Percentiles rank a stretch among this genome's conserved stretches.
Evolutionary conservation across 805 yeast species (phyloP).

Genomic region (Cyberlindnera euphorbiae): DNA sequence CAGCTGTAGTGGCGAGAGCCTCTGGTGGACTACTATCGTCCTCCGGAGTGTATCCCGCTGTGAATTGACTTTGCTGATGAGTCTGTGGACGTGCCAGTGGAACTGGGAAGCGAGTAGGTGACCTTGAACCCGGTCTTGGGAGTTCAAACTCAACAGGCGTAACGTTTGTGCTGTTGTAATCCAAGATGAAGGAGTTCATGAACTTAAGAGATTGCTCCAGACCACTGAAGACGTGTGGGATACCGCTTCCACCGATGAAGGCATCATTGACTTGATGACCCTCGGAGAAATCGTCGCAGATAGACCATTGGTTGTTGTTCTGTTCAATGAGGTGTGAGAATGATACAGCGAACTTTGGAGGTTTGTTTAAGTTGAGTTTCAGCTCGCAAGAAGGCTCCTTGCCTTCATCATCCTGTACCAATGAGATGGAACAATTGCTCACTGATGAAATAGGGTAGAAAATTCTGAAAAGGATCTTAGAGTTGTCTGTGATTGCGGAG

Average conservation of each 20-base stretch:
- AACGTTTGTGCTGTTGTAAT: conserved; percentile 34
- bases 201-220: conserved; percentile 44
- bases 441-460: conserved; percentile 65
- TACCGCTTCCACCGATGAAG: conserved; percentile 51
- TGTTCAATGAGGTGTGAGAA: conserved; percentile 51
- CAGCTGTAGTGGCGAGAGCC: neutral
- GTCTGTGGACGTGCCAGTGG: conserved; percentile 2
- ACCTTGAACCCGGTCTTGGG: conserved; percentile 18
- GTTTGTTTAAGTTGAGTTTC: conserved; percentile 45
- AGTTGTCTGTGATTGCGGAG: conserved; percentile 58
- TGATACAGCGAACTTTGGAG: conserved; percentile 78
- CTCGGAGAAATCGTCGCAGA: conserved; percentile 80
- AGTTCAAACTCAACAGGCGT: conserved; percentile 22
- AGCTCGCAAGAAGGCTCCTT: conserved; percentile 37
- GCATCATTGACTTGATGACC: conserved; percentile 78
- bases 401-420: conserved; percentile 29
- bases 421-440: conserved; percentile 46
- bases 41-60: conserved; percentile 3
- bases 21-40: conserved; percentile 3
- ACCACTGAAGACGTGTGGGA: conserved; percentile 70
- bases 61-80: conserved; percentile 3
- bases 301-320: conserved; percentile 65
- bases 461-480: conserved; percentile 65
- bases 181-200: conserved; percentile 49
- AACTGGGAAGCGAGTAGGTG: conserved; percentile 17